Conservation (phyloP, 805 yeast genomes). For the Kodamaea kaohsiungensis region DNA sequence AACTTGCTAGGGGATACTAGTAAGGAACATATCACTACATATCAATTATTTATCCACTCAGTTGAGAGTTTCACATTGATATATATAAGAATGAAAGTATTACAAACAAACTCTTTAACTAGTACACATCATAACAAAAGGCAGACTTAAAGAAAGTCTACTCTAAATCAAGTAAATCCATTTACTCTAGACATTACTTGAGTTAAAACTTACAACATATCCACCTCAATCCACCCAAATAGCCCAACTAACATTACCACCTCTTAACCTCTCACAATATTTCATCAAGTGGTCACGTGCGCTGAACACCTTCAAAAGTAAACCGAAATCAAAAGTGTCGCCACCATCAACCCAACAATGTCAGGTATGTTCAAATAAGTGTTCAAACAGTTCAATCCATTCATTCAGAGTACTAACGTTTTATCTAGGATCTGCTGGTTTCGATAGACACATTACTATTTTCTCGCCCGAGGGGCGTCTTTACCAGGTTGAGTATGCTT, state of each 20-base stretch:
- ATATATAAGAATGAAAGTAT: too few species aligned
- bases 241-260: too few species aligned
- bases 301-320: not conserved
- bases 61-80: not conserved
- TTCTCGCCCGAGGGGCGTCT: slow-evolving; percentile 98
- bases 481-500: slow-evolving; percentile 97
- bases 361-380: slow-evolving; percentile 9
- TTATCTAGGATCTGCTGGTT: slow-evolving; percentile 75
- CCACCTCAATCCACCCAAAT: too few species aligned
- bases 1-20: too few species aligned
- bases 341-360: slow-evolving; percentile 8
- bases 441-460: slow-evolving; percentile 97
- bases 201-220: too few species aligned
- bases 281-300: not conserved
- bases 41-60: not conserved
- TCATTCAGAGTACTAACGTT: slow-evolving; percentile 28
- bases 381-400: not conserved
- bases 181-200: too few species aligned
- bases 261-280: not conserved
- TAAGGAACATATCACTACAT: too few species aligned
- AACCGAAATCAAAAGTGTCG: not conserved
- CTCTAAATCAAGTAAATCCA: too few species aligned
- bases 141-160: too few species aligned
- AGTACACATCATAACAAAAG: too few species aligned
- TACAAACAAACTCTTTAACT: too few species aligned